Base-by-base conservation (phyloP, 2,329 filamentous ascomycete genomes). In the Colletotrichum camelliae region DNA sequence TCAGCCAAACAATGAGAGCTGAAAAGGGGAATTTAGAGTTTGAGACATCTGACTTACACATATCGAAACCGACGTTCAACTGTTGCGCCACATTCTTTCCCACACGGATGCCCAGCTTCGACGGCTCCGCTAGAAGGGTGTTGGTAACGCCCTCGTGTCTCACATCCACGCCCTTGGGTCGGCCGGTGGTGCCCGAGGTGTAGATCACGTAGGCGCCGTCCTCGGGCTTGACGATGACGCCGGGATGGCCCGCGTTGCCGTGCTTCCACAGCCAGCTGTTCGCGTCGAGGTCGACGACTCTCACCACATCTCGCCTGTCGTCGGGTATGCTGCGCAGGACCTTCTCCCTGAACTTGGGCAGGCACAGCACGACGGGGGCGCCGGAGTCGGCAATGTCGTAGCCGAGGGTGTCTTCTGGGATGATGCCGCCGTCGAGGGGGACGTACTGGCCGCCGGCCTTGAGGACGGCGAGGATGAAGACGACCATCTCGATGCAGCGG, bases 361-460 rank as follows among this genome's bases (percentile, higher is more conserved):
- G 81, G 78, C 89, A 91, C 7, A 91, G 81, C 18, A 89, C 83
- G 33, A 89, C 83, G 6, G 81, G 79, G 8, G 86, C 84, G 15
- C 82, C 81, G 4, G 88, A 87, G 77, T 91, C 85, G 35, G 68
- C 80, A 62, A 91, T 83, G 31, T 91, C 89, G 72, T 88, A 87
- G 29, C 82, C 81, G 31, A 92, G 83, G 4, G 87, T 87, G 21
- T 84, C 83, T 66, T 89, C 87, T 0, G 89, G 84, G 12, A 89
- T 87, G 37, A 90, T 85, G 7, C 88, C 88, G 43, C 90, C 90
- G 76, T 93, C 91, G 3, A 92, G 85, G 4, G 91, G 91, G 7
- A 92, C 86, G 79, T 92, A 92, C 77, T 92, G 90, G 16, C 88
- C 90, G 24, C 90, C 90, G 64, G 88, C 88, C 72, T 89, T 90